phyloP scores from a whole-genome alignment of 257 asterid species.

The Capsicum chinense region DNA sequence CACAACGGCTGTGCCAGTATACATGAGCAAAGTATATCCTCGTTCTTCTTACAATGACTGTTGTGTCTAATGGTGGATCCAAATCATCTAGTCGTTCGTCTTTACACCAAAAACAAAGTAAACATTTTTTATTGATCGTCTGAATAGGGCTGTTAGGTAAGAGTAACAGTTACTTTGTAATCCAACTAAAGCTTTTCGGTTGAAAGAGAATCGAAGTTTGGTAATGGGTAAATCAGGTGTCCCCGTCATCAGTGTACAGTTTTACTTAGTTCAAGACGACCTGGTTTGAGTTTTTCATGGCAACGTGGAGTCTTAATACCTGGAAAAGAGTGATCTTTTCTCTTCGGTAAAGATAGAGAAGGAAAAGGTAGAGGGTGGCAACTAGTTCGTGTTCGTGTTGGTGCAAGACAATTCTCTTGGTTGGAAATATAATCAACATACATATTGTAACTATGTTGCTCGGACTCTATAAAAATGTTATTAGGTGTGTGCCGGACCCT shows the following conservation, averaged over 20 bases:
- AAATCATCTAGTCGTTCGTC: not conserved
- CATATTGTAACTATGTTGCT: not conserved
- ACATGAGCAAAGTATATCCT: not conserved
- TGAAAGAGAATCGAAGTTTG: not conserved
- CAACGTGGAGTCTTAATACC: not conserved
- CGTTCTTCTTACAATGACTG: conserved; percentile 5
- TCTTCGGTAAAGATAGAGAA: not conserved
- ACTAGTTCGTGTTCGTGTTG: not conserved
- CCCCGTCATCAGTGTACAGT: not conserved
- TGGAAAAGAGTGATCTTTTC: not conserved
- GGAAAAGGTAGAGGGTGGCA: not conserved
- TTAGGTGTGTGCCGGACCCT: too few species aligned
- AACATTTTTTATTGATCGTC: not conserved
- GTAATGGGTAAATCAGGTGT: not conserved
- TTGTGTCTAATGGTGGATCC: not conserved
- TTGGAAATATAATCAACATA: conserved; percentile 1
- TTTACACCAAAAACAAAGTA: not conserved
- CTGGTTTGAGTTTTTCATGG: not conserved
- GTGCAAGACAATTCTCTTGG: not conserved
- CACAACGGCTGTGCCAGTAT: not conserved
- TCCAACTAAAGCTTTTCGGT: not conserved
- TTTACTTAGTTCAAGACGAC: not conserved
- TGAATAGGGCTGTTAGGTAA: not conserved
- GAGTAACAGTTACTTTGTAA: not conserved
- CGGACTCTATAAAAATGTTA: too few species aligned